Evolutionary conservation across 2,329 filamentous ascomycete genomes (phyloP), one percentile per base, ranked within the genome.

Genomic region (Alternaria brassicae): DNA sequence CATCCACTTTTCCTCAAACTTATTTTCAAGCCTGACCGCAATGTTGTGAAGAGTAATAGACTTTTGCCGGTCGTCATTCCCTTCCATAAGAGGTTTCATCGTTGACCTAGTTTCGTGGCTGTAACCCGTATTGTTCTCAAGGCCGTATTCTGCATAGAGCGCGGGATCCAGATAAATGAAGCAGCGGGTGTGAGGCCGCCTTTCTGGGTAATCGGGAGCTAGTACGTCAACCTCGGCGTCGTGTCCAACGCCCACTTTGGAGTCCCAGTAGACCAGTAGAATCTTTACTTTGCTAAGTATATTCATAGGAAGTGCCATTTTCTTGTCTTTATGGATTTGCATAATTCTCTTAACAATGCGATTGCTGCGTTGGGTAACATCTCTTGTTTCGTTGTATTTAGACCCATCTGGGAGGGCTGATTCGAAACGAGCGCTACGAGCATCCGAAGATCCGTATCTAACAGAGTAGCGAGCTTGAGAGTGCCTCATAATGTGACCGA

Each of bases 61-160:
- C 30, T 61, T 65, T 56, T 63, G 27, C 56, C 23, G 21, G 40
- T 65, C 21, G n/a, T 58, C 32, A 39, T 53, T 62, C 28, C 53
- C 42, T 49, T 55, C 48, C 36, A 37, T 45, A 19, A 60, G 23
- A n/a, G 21, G 47, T 52, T 62, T 60, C 3, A 66, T 61, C n/a
- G 19, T 66, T 47, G 32, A 53, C 25, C 45, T 56, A 55, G 63
- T 66, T 58, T 66, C 40, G 15, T 66, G 30, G 21, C 63, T 66
- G 3, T 42, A 63, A 21, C 49, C 23, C 4, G 28, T 55, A 3
- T 44, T 61, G 32, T 66, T 63, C 8, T 59, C n/a, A 40, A n/a
- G n/a, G n/a, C 42, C 21, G 34, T 61, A 61, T 4, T 25, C 2
- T 44, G 1, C 3, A 53, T 66, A 66, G 8, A 57, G 36, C 5